A percentile compares a stretch with the other conserved stretches of the same genome.
Conservation (phyloP, 805 yeast species). For the Candida boleticola region DNA sequence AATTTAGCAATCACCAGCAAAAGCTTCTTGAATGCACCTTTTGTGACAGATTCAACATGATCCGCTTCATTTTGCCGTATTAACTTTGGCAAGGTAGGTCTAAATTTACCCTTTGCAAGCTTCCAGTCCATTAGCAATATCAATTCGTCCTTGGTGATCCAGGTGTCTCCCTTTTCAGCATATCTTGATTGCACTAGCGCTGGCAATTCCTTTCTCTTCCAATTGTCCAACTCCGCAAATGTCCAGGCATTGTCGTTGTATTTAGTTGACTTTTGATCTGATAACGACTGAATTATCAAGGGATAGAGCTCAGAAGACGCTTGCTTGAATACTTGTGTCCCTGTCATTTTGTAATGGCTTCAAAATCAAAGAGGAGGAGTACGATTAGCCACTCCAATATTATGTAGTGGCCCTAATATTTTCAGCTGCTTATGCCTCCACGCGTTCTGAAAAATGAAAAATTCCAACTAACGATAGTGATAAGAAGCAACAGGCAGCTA, state of each 20-base stretch:
- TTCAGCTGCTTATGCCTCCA: too few relatives aligned
- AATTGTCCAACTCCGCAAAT: conserved; percentile 35
- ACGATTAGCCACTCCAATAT: too few relatives aligned
- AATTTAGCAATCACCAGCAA: neutral
- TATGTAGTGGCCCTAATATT: too few relatives aligned
- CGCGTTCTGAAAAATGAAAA: too few relatives aligned
- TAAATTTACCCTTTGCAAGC: conserved; percentile 41
- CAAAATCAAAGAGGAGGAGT: too few relatives aligned
- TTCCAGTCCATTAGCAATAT: conserved; percentile 48
- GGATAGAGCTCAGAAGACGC: conserved; percentile 25
- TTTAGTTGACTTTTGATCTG: conserved; percentile 22
- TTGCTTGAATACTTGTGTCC: conserved; percentile 2
- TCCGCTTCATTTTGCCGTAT: conserved; percentile 34
- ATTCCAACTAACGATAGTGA: too few relatives aligned
- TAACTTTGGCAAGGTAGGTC: conserved; percentile 43
- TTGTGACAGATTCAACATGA: conserved; percentile 28
- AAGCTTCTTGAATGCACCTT: conserved; percentile 19
- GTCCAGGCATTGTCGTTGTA: conserved; percentile 24
- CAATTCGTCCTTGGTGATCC: conserved; percentile 41
- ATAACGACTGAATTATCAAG: conserved; percentile 24
- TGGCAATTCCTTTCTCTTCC: conserved; percentile 36
- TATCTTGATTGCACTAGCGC: conserved; percentile 20
- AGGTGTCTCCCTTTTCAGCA: conserved; percentile 15
- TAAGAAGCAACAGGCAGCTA: too few relatives aligned
- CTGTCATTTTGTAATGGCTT: neutral